Conservation (phyloP, 441 rosid species). For the Gossypium schwendimanii region DNA sequence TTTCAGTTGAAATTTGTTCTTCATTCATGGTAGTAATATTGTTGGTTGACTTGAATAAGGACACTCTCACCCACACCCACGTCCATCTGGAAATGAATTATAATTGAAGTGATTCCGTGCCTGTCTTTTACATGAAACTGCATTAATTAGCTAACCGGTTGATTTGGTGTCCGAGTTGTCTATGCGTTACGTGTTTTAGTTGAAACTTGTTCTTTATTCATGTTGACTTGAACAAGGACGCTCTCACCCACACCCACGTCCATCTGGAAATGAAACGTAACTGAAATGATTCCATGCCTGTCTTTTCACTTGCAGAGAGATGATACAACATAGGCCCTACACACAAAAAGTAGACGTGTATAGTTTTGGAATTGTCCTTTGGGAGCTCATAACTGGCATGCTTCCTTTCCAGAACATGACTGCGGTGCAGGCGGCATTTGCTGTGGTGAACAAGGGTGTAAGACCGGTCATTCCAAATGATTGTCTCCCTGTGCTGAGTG, state of each 20-base stretch:
- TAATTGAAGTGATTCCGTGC: too few species aligned
- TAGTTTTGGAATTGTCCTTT: constrained; percentile 89
- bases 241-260: background rate
- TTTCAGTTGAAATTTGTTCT: background rate
- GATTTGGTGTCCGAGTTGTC: background rate
- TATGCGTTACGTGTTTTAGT: background rate
- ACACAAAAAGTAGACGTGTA: constrained; percentile 92
- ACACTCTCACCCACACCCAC: too few species aligned
- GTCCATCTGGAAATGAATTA: too few species aligned
- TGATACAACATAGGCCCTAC: constrained; percentile 96
- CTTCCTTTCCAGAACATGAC: constrained; percentile 95
- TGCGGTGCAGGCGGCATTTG: constrained; percentile 96
- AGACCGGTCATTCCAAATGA: constrained; percentile 77
- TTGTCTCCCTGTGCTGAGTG: constrained; percentile 72
- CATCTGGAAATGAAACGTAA: background rate
- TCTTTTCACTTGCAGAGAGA: constrained; percentile 55
- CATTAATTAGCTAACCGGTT: background rate
- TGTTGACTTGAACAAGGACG: background rate
- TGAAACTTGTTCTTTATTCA: background rate
- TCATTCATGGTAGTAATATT: background rate
- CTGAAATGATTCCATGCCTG: constrained; percentile 4
- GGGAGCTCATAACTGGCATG: constrained; percentile 89
- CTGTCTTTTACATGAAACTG: background rate
- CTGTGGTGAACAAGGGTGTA: constrained; percentile 86
- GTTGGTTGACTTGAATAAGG: background rate